phyloP scores from a whole-genome alignment of 139 green algal genomes.

The Chlamydomonas sp. region DNA sequence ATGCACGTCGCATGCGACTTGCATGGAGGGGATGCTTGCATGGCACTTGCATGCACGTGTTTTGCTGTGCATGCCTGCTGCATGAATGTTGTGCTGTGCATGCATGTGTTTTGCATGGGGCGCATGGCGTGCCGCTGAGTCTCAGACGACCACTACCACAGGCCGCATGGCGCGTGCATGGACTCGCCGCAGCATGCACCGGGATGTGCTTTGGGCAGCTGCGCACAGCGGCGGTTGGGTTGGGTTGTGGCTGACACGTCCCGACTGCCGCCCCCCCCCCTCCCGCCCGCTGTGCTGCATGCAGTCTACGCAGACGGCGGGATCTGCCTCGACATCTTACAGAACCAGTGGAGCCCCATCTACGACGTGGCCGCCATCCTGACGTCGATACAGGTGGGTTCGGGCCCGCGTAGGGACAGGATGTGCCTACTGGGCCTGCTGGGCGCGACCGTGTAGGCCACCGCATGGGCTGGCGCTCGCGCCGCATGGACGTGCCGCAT shows the following conservation, averaged over 20 bases:
- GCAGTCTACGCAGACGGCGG: constrained; percentile 89
- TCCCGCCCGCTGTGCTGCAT: not conserved
- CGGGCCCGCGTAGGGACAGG: too few relatives aligned
- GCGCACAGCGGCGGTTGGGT: too few relatives aligned
- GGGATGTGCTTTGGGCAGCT: not conserved
- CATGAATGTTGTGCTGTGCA: too few relatives aligned
- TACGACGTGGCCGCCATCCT: constrained; percentile 96
- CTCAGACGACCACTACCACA: too few relatives aligned
- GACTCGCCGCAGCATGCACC: not conserved
- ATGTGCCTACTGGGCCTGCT: not conserved
- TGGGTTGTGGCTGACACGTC: too few relatives aligned
- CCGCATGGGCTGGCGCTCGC: not conserved
- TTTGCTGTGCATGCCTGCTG: too few relatives aligned
- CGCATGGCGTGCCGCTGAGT: too few relatives aligned
- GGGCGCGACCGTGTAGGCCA: not conserved
- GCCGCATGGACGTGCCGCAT: not conserved
- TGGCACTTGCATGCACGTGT: too few relatives aligned
- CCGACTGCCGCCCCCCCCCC: not conserved
- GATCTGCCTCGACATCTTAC: constrained; percentile 98
- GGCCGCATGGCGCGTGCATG: too few relatives aligned
- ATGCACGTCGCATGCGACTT: too few relatives aligned
- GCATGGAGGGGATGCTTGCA: too few relatives aligned
- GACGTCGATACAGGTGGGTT: constrained; percentile 84
- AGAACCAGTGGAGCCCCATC: constrained; percentile 99
- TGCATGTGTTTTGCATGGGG: too few relatives aligned